These are phyloP conservation scores for Lichtheimia ramosa DNA, from an alignment of 371 early-diverging fungal species.

Conservation along the genomic window DNA sequence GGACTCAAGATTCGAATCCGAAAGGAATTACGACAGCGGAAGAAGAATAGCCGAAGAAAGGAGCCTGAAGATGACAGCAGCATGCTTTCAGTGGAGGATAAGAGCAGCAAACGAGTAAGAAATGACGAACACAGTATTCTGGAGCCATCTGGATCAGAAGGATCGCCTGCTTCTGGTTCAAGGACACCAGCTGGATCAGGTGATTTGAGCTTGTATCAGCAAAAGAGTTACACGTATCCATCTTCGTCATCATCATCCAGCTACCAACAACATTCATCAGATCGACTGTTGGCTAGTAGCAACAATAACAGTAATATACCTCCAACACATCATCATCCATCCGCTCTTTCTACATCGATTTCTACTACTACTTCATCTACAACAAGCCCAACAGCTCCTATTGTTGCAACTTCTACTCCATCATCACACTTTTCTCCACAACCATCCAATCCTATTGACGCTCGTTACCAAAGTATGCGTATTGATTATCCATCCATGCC, in stretches of 20 bases:
- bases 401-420: not conserved
- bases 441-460: not conserved
- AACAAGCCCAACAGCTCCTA: not conserved
- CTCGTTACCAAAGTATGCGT: not conserved
- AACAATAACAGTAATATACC: constrained; percentile 3
- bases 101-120: constrained; percentile 4
- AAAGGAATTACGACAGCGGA: constrained; percentile 56
- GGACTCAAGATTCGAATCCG: constrained; percentile 93
- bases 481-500: not conserved
- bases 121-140: constrained; percentile 3
- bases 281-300: not conserved
- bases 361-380: not conserved
- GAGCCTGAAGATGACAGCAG: constrained; percentile 15
- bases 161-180: constrained; percentile 1
- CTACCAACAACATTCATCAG: not conserved
- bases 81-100: not conserved
- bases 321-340: constrained; percentile 2
- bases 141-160: not conserved
- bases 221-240: not conserved
- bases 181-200: not conserved
- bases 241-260: not conserved
- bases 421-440: constrained; percentile 2
- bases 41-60: constrained; percentile 24
- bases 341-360: not conserved
- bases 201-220: constrained; percentile 1